These are phyloP conservation scores for Clarireedia sp. DNA, from an alignment of 2,329 filamentous ascomycete species.

Conservation along the genomic window DNA sequence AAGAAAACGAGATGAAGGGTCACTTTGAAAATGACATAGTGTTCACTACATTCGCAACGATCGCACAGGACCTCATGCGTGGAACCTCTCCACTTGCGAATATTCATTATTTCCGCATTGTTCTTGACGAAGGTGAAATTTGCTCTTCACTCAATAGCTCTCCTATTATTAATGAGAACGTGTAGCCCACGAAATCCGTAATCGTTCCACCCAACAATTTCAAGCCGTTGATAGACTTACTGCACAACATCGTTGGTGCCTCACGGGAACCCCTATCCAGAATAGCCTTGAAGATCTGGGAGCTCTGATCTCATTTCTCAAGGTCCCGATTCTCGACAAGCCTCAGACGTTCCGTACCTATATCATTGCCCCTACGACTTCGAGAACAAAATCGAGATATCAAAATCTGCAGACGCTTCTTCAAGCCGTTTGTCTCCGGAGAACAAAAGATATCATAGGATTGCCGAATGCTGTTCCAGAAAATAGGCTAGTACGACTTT, in stretches of 20 bases:
- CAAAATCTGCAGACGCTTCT: slow-evolving; percentile 30
- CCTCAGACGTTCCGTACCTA: slow-evolving; percentile 11
- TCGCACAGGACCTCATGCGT: no score
- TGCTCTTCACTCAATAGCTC: background rate
- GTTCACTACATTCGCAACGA: no score
- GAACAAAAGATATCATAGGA: slow-evolving; percentile 30
- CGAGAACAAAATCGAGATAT: slow-evolving; percentile 19
- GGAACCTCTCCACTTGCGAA: no score
- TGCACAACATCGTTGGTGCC: slow-evolving; percentile 34
- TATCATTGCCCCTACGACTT: slow-evolving; percentile 17
- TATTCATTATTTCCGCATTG: slow-evolving; percentile 28
- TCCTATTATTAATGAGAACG: background rate
- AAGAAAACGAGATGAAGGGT: no score
- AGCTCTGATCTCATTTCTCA: slow-evolving; percentile 24
- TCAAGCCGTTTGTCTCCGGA: slow-evolving; percentile 34
- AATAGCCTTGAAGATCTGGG: slow-evolving; percentile 28
- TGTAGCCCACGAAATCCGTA: slow-evolving; percentile 43
- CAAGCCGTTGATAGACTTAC: slow-evolving; percentile 35
- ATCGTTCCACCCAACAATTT: slow-evolving; percentile 37
- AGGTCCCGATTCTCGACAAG: slow-evolving; percentile 7
- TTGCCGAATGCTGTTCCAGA: slow-evolving; percentile 31
- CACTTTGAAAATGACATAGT: no score
- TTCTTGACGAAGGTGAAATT: slow-evolving; percentile 38
- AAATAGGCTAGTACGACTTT: slow-evolving; percentile 16
- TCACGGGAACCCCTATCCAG: slow-evolving; percentile 25